These are phyloP conservation scores for Favolaschia claudopus DNA, from an alignment of 768 basidiomycete genomes.

Conservation along the genomic window DNA sequence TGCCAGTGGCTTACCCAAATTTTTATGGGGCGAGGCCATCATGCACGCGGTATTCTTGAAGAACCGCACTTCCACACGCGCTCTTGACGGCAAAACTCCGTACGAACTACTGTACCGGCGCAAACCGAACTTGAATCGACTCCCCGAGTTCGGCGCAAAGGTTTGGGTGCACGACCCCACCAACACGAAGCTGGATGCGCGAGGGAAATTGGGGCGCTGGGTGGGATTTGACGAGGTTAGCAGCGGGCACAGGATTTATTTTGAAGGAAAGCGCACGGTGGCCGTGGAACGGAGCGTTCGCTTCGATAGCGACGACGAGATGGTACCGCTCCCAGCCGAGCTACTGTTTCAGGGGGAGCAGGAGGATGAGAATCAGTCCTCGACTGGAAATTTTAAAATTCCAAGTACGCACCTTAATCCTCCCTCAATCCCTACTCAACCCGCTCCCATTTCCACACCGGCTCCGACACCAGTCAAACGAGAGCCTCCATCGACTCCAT, in stretches of 20 bases:
- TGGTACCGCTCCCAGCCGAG: constrained; percentile 23
- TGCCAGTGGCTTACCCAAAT: constrained; percentile 6
- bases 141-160: constrained; percentile 32
- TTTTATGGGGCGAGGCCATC: constrained; percentile 3
- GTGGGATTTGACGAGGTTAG: constrained; percentile 31
- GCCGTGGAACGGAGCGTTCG: constrained; percentile 33
- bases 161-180: constrained; percentile 15
- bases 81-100: neutral
- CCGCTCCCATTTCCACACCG: neutral
- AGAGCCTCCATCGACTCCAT: neutral
- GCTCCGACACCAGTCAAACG: neutral
- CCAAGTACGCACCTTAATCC: neutral
- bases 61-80: neutral
- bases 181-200: constrained; percentile 29
- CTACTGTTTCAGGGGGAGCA: constrained; percentile 39
- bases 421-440: neutral
- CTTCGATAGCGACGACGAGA: constrained; percentile 26
- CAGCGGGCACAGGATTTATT: constrained; percentile 36
- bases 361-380: constrained; percentile 3
- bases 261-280: constrained; percentile 30
- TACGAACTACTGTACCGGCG: neutral
- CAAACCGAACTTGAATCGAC: neutral
- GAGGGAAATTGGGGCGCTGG: constrained; percentile 24
- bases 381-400: neutral
- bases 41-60: neutral